Base-by-base conservation (phyloP, 345 rosid species). In the Eucalyptus virginea region DNA sequence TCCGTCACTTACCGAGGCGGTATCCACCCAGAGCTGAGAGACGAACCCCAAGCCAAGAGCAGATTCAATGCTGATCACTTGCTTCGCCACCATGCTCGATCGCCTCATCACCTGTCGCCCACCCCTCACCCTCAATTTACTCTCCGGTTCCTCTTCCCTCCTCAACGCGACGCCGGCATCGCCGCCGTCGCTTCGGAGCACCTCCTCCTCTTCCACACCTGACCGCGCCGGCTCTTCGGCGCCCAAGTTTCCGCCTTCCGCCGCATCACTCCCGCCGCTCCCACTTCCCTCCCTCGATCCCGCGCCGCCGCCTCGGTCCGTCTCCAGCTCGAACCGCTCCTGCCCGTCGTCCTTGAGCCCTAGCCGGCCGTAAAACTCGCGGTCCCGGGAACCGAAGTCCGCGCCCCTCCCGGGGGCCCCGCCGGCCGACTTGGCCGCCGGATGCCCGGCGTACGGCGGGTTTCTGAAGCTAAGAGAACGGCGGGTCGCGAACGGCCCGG, bases 21-120 rank as follows among this genome's bases (percentile, higher is more conserved):
- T 91, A 88, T 97, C 96, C 89, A 96, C 98, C 99, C 99, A 97
- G 30, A 96, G 92, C 90, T 96, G 99, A 81, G 99, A 94, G 21
- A 96, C 92, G 52, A 93, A 96, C 42, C 99, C 99, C 94, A 96
- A 91, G 91, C 93, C 90, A 62, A 92, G 94, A 89, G 99, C 99
- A 80, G 99, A 95, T 12, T 94, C 93, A 47, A 96, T 88, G 91
- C 96, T 94, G 54, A 97, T 92, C 47, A 96, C 99, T 93, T 96
- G 98, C 95, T 96, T 96, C 47, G 99, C 99, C 90, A 96, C 90
- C 90, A 97, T 88, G 88, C 91, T 94, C 42, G 98, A 95, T 83
- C 99, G 95, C 92, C 77, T 92, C 88, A 92, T 88, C 93, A 91
- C 49, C 90, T 94, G 95, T 86, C 91, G 93, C 85, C 94, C 90